Base-by-base conservation (phyloP, 2,329 filamentous ascomycete species). In the Calonectria pseudoturangicola region DNA sequence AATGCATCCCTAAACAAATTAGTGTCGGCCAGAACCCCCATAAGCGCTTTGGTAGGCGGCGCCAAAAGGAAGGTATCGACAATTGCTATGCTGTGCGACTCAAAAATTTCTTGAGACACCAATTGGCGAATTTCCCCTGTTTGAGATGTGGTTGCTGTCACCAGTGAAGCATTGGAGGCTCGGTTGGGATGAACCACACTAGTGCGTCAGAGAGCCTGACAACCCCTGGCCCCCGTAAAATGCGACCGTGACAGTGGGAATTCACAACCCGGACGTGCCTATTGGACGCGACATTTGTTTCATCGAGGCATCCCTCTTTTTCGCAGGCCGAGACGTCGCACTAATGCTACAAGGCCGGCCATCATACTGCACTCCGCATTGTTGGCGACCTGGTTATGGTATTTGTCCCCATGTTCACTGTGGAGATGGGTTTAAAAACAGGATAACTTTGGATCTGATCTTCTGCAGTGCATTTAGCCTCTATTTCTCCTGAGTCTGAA, bases 181-280 rank as follows among this genome's bases (percentile, higher is more conserved):
- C 54, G 39, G 25, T 27, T 36, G 27, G 63, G 69, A 67, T 64
- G 64, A 71, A 67, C 54, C 64, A 54, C 47, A 58, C 69, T 21
- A 71, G 64, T 71, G 69, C 43, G 21, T 71, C 69, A 56, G 64
- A 39, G 48, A 27, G 16, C 33, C 15, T 28, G 47, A 54, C 69
- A 56, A 25, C 64, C 56, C 69, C 69, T 51, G 36, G 48, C 39
- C 54, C 54, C 51, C 56, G 12, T 25, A n/a, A 67, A 63, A 66
- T 47, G 45, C 54, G 12, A 50, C 63, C 25, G 36, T 36, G 13
- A 36, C 16, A 27, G 50, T 30, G 41, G 33, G 25, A 70, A 33
- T 25, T 21, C 21, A 15, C 30, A 18, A 41, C 39, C 5, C n/a
- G 6, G 8, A 1, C 15, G 16, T 15, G 36, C 41, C 33, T 5